These are phyloP conservation scores for Pseudopyricularia cyperi DNA, from an alignment of 2,329 filamentous ascomycete species.

Conservation along the genomic window DNA sequence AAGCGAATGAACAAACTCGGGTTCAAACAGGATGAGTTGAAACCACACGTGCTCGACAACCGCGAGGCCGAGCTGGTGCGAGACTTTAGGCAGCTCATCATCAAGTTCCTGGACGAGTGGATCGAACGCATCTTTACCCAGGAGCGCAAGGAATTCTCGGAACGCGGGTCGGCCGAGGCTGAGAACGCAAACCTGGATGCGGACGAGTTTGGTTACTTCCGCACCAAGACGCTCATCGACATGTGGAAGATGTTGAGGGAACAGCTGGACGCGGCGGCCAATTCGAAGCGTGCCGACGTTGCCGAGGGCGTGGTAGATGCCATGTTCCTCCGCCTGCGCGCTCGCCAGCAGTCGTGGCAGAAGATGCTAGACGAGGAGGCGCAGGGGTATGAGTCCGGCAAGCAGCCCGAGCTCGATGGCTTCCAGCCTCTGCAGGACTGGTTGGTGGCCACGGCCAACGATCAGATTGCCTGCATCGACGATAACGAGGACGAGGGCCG, in stretches of 20 bases:
- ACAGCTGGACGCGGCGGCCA: conserved; percentile 73
- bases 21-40: conserved; percentile 61
- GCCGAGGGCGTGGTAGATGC: conserved; percentile 91
- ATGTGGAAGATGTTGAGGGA: conserved; percentile 97
- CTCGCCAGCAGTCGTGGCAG: conserved; percentile 77
- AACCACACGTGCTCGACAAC: conserved; percentile 80
- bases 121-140: conserved; percentile 82
- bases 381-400: conserved; percentile 51
- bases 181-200: conserved; percentile 56
- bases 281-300: conserved; percentile 77
- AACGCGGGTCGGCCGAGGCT: conserved; percentile 54
- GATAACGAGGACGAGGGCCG: conserved; percentile 68
- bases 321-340: conserved; percentile 80
- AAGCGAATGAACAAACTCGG: conserved; percentile 88
- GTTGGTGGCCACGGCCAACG: conserved; percentile 93
- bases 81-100: conserved; percentile 90
- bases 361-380: conserved; percentile 79
- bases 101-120: conserved; percentile 93
- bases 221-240: conserved; percentile 82
- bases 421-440: conserved; percentile 84
- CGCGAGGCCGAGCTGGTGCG: conserved; percentile 81
- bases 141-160: conserved; percentile 69
- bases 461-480: conserved; percentile 97
- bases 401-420: conserved; percentile 43
- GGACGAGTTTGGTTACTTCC: conserved; percentile 81